Evolutionary conservation across 2,329 filamentous ascomycete species (phyloP).

Genomic region (Diaporthe australafricana): DNA sequence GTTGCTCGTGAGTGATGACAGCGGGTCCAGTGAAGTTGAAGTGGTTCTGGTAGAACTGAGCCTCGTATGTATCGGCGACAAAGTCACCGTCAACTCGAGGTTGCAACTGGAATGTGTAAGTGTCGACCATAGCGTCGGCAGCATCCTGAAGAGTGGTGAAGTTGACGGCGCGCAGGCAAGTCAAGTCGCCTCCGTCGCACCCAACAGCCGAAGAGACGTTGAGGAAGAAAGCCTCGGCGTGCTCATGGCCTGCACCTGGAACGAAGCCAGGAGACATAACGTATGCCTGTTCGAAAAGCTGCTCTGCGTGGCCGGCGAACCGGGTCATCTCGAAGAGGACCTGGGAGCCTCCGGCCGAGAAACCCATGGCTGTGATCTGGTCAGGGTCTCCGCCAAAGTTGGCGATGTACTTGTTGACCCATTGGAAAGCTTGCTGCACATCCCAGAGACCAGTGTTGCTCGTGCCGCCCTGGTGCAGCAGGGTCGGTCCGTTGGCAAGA

Average conservation of each 20-base stretch:
- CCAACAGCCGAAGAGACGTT: conserved; percentile 38
- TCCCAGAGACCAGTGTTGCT: conserved; percentile 54
- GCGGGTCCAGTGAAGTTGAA: conserved; percentile 51
- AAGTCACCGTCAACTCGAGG: conserved; percentile 51
- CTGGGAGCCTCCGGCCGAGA: conserved; percentile 59
- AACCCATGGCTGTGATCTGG: conserved; percentile 55
- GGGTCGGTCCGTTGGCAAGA: conserved; percentile 48
- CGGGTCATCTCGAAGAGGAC: conserved; percentile 61
- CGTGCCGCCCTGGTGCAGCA: conserved; percentile 50
- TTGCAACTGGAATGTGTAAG: conserved; percentile 49
- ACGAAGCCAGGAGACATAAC: conserved; percentile 49
- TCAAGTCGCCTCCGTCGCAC: conserved; percentile 44
- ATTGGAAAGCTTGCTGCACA: conserved; percentile 53
- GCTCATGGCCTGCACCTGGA: conserved; percentile 51
- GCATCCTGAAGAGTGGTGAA: conserved; percentile 41
- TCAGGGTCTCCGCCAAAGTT: conserved; percentile 54
- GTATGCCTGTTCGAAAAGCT: conserved; percentile 53
- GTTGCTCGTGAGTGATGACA: conserved; percentile 50
- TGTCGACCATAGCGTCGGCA: conserved; percentile 41
- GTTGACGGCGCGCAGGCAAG: conserved; percentile 46
- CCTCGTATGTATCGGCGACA: conserved; percentile 50
- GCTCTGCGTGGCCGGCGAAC: conserved; percentile 55
- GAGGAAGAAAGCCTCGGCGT: conserved; percentile 43
- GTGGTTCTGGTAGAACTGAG: conserved; percentile 49
- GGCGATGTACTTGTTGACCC: conserved; percentile 55